These are phyloP conservation scores for Trichosporon sp. DNA, from an alignment of 1,284 basidiomycete species.

Conservation along the genomic window DNA sequence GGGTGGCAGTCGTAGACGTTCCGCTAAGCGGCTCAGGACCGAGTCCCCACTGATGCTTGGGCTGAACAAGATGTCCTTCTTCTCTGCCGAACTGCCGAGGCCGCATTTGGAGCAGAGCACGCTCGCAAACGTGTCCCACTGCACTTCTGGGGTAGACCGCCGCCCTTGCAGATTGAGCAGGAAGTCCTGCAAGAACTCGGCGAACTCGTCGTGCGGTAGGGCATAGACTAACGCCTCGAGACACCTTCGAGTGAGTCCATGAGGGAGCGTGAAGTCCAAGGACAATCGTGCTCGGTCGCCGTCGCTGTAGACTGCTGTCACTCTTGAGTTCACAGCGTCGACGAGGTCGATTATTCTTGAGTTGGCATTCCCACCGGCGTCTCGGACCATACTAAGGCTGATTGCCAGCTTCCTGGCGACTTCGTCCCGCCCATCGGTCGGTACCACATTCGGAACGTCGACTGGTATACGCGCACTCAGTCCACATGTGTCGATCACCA, in stretches of 20 bases:
- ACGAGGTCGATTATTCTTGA: conserved; percentile 31
- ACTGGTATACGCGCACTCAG: conserved; percentile 33
- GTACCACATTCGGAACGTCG: conserved; percentile 22
- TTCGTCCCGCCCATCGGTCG: conserved; percentile 30
- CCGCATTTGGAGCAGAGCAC: conserved; percentile 44
- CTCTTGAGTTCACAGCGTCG: conserved; percentile 52
- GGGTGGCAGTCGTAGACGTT: conserved; percentile 44
- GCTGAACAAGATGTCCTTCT: not conserved
- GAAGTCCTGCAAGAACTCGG: conserved; percentile 9
- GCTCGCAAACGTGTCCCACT: conserved; percentile 13
- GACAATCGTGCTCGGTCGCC: conserved; percentile 53
- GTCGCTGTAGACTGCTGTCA: conserved; percentile 55
- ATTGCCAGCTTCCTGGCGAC: conserved; percentile 32
- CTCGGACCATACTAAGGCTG: conserved; percentile 33
- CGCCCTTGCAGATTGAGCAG: not conserved
- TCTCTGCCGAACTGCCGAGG: not conserved
- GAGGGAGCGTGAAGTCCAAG: conserved; percentile 56
- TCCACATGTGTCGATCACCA: conserved; percentile 30
- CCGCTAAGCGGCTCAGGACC: conserved; percentile 53
- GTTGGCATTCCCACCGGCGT: conserved; percentile 13
- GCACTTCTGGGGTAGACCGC: not conserved
- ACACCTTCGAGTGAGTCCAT: conserved; percentile 58
- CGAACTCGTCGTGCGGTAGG: conserved; percentile 46
- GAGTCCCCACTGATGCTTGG: conserved; percentile 30
- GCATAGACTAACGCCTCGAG: conserved; percentile 61